Evolutionary conservation across 2,329 filamentous ascomycete genomes (phyloP).

Genomic region (Sporothrix protearum): DNA sequence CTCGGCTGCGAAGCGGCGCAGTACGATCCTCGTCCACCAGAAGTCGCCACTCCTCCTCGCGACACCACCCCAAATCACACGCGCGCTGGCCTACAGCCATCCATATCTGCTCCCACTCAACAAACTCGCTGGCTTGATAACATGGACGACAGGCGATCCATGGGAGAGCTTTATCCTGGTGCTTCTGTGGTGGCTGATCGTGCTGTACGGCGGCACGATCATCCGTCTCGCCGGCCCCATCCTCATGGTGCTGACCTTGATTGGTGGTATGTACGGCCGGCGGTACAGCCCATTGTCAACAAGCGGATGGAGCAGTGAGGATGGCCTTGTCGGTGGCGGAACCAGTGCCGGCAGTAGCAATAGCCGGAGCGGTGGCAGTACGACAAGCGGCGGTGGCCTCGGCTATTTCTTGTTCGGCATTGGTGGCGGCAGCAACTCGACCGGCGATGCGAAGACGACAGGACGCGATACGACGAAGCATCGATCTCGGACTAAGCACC

Average conservation of each 20-base stretch:
- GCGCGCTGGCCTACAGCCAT: conserved; percentile 91
- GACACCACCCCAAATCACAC: conserved; percentile 90
- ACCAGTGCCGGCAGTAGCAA: conserved; percentile 41
- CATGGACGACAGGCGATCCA: conserved; percentile 88
- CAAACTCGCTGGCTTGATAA: conserved; percentile 76
- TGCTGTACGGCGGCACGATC: conserved; percentile 82
- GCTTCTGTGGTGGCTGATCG: conserved; percentile 76
- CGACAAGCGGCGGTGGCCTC: conserved; percentile 25
- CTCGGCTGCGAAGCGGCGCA: conserved; percentile 68
- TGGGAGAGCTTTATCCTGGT: conserved; percentile 97
- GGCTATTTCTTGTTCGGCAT: conserved; percentile 65
- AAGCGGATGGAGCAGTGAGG: conserved; percentile 63
- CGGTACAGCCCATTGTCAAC: conserved; percentile 88
- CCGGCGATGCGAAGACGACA: conserved; percentile 30
- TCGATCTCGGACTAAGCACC: conserved; percentile 29
- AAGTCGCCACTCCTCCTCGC: conserved; percentile 91
- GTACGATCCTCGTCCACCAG: conserved; percentile 91
- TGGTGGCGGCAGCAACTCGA: conserved; percentile 46
- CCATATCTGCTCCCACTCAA: conserved; percentile 90
- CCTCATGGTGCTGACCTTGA: conserved; percentile 72
- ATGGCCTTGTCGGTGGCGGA: conserved; percentile 57
- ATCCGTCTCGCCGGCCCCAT: conserved; percentile 79
- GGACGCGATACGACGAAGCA: conserved; percentile 27
- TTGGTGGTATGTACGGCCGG: conserved; percentile 87
- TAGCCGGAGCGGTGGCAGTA: conserved; percentile 51